Base-by-base conservation (phyloP, 345 rosid species). In the Arabis alpina region DNA sequence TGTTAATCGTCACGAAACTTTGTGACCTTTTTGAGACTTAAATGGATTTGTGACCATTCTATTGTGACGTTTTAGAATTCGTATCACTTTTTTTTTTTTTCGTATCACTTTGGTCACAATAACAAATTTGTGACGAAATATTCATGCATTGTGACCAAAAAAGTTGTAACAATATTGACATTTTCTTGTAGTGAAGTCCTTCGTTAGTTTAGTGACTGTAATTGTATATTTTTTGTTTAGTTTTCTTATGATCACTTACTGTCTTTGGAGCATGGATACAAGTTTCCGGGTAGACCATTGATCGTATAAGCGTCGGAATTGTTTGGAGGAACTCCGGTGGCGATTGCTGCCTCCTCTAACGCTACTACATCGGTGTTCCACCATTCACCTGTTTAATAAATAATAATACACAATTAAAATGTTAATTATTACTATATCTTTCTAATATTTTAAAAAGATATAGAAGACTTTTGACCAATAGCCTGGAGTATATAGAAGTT, bases 221-320 rank as follows among this genome's bases (percentile, higher is more conserved):
- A 52, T 40, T 34, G 11, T 12, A 10, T 32, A 16, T 16, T 13
- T 8, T 7, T 34, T 36, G 40, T 23, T 43, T 23, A 36, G 8
- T 36, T 36, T 36, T 36, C 40, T 36, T 8, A 36, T 36, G 40
- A 8, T 36, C 40, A 72, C 87, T 78, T 70, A 89, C 96, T 50
- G 15, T 80, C 65, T 70, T 64, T 59, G 39, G 99, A 91, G 76
- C 98, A 94, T n/a, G 78, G 79, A 63, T 91, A 94, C 48, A 94
- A 82, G 68, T 89, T 75, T n/a, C 99, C 99, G 0, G 99, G 99
- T 65, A 54, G 50, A 5, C 99, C 99, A 58, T 94, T 91, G 27
- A 94, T 91, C 3, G 98, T 94, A 68, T 43, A 94, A 48, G 99
- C 98, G 50, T 88, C 84, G 3, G 98, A 94, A 54, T 9, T 48